Percentiles rank a stretch among this genome's conserved stretches.
Evolutionary conservation across 108 stramenopile species (phyloP).

Genomic region (Cyclotella distinguenda): DNA sequence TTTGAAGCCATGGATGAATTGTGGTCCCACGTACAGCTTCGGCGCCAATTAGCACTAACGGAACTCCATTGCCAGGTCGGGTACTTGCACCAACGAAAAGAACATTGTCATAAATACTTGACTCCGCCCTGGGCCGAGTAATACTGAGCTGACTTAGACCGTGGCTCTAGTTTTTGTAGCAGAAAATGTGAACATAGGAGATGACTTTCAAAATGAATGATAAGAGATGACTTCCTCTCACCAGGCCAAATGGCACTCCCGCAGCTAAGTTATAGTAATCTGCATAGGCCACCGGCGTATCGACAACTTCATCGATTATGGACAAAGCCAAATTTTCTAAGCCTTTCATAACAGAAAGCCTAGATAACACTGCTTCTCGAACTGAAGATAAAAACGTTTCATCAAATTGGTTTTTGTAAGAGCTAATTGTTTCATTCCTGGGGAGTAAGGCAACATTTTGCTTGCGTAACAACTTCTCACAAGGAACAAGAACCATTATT

Average conservation of each 20-base stretch:
- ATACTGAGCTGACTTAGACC: slow-evolving; percentile 76
- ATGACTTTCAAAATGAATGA: neutral
- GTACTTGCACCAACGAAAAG: slow-evolving; percentile 86
- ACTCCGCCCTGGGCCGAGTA: slow-evolving; percentile 55
- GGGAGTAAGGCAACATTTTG: slow-evolving; percentile 40
- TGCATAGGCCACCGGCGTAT: slow-evolving; percentile 76
- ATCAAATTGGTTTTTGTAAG: slow-evolving; percentile 69
- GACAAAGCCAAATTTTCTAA: slow-evolving; percentile 41
- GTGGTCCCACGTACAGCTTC: slow-evolving; percentile 60
- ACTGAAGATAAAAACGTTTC: slow-evolving; percentile 34
- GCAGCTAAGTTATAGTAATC: slow-evolving; percentile 74
- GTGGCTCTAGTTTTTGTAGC: slow-evolving; percentile 45
- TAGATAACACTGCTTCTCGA: slow-evolving; percentile 54
- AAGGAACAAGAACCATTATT: slow-evolving; percentile 85
- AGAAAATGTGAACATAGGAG: slow-evolving; percentile 1
- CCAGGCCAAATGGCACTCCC: slow-evolving; percentile 78
- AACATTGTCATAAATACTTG: slow-evolving; percentile 50
- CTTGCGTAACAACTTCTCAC: slow-evolving; percentile 48
- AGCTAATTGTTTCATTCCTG: slow-evolving; percentile 53
- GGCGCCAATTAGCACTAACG: slow-evolving; percentile 84
- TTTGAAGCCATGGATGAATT: neutral
- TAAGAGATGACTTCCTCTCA: slow-evolving; percentile 24
- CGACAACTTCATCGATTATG: slow-evolving; percentile 71
- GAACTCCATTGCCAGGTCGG: slow-evolving; percentile 92
- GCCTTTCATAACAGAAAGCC: slow-evolving; percentile 57